Percentiles rank a stretch among this genome's conserved stretches.
Evolutionary conservation across 2,329 filamentous ascomycete genomes (phyloP).

Genomic region (Canariomyces notabilis): DNA sequence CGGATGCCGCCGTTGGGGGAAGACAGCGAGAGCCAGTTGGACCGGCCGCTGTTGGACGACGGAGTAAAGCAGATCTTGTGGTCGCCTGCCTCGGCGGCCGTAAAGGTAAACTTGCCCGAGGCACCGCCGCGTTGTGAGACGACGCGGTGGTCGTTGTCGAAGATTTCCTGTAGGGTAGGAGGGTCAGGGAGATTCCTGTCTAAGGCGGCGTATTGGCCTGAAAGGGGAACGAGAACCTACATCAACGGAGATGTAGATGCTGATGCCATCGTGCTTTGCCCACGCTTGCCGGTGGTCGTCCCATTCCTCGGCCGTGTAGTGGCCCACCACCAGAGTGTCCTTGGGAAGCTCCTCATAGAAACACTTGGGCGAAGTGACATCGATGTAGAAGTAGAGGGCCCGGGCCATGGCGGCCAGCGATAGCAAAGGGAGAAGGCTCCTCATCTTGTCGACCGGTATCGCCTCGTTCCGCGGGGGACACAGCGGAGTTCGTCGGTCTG

Average conservation of each 20-base stretch:
- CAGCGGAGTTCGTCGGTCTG: not conserved
- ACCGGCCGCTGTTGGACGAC: constrained; percentile 62
- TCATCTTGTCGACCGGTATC: constrained; percentile 41
- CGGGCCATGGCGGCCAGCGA: constrained; percentile 62
- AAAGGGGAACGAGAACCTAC: constrained; percentile 38
- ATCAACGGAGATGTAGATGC: constrained; percentile 87
- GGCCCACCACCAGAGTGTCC: constrained; percentile 91
- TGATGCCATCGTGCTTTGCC: constrained; percentile 67
- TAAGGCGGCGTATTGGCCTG: too few relatives aligned
- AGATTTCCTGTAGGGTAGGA: constrained; percentile 64
- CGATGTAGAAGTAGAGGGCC: constrained; percentile 93
- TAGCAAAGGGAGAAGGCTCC: constrained; percentile 58
- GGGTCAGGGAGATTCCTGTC: constrained; percentile 1
- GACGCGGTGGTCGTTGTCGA: constrained; percentile 96
- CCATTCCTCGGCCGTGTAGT: constrained; percentile 83
- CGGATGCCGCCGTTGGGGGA: constrained; percentile 71
- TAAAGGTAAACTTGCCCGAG: constrained; percentile 89
- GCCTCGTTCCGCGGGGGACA: not conserved
- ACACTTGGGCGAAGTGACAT: constrained; percentile 80
- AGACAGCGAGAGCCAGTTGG: constrained; percentile 65
- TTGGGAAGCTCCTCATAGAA: constrained; percentile 98
- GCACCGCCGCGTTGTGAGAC: constrained; percentile 76
- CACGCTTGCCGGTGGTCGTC: constrained; percentile 65
- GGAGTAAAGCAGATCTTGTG: constrained; percentile 95
- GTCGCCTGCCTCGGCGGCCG: constrained; percentile 87